phyloP scores from a whole-genome alignment of 2,329 filamentous ascomycete species.

The Mycocentrospora acerina region DNA sequence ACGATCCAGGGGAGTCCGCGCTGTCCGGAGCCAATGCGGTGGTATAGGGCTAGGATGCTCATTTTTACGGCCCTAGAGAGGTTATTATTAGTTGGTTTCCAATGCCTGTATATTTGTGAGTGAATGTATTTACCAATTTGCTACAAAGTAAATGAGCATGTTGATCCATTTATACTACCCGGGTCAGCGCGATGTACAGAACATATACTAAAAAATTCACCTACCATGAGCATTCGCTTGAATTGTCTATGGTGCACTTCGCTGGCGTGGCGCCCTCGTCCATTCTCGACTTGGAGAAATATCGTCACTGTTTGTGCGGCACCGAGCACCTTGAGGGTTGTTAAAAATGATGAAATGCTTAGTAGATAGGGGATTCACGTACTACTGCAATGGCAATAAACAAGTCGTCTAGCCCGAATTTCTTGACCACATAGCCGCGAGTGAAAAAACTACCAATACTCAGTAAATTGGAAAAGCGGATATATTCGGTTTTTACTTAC shows the following conservation, averaged over 20 bases:
- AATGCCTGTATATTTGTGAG: too few relatives aligned
- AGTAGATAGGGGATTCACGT: not conserved
- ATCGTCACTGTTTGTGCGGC: constrained; percentile 28
- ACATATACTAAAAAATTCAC: not conserved
- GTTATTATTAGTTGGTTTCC: not conserved
- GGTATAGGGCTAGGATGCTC: constrained; percentile 31
- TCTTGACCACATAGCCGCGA: constrained; percentile 26
- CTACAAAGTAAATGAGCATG: constrained; percentile 28
- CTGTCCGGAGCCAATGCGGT: constrained; percentile 27
- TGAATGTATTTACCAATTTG: constrained; percentile 22
- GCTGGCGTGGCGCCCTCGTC: constrained; percentile 20
- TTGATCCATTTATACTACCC: constrained; percentile 30
- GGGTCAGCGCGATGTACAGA: constrained; percentile 2
- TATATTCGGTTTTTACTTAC: constrained; percentile 8
- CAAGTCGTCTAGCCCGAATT: constrained; percentile 27
- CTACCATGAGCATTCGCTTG: constrained; percentile 26
- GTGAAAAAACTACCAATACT: constrained; percentile 21
- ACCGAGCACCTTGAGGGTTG: constrained; percentile 15
- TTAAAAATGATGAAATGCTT: not conserved
- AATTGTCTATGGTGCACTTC: constrained; percentile 18
- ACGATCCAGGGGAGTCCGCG: constrained; percentile 26
- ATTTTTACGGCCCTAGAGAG: constrained; percentile 30
- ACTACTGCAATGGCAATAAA: constrained; percentile 28
- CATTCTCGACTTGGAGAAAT: constrained; percentile 27
- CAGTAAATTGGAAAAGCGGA: not conserved